Percentiles rank a stretch among this genome's conserved stretches.
Evolutionary conservation across 257 asterid genomes (phyloP).

Genomic region (Solanum chmielewskii): DNA sequence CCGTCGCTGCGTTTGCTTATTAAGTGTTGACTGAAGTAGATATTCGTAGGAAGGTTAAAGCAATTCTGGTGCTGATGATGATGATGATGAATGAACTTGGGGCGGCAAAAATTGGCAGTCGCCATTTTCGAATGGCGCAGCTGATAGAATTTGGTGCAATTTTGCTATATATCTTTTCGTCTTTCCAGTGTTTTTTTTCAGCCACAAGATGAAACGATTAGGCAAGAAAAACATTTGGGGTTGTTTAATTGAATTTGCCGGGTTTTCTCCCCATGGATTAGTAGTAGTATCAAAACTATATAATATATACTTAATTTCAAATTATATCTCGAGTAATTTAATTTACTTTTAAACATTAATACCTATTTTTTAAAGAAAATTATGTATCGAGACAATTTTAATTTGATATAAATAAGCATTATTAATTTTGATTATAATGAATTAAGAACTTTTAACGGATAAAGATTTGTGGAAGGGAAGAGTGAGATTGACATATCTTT

Average conservation of each 20-base stretch:
- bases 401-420: no score
- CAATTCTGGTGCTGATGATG: neutral
- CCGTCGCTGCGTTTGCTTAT: neutral
- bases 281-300: no score
- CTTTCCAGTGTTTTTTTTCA: neutral
- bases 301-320: no score
- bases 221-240: neutral
- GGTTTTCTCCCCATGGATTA: neutral
- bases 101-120: slow-evolving; percentile 19
- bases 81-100: slow-evolving; percentile 4
- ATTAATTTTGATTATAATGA: no score
- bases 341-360: no score
- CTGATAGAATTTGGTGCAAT: neutral
- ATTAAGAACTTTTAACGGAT: no score
- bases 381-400: no score
- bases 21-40: slow-evolving; percentile 1
- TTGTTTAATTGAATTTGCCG: neutral
- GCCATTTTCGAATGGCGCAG: slow-evolving; percentile 3
- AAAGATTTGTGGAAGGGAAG: neutral
- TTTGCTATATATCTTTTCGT: neutral
- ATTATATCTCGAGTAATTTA: no score
- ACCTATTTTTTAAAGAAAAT: no score
- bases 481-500: neutral
- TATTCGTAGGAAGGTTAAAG: neutral
- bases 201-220: neutral